These are phyloP conservation scores for Quercus lobata DNA, from an alignment of 331 rosid species.

Conservation along the genomic window DNA sequence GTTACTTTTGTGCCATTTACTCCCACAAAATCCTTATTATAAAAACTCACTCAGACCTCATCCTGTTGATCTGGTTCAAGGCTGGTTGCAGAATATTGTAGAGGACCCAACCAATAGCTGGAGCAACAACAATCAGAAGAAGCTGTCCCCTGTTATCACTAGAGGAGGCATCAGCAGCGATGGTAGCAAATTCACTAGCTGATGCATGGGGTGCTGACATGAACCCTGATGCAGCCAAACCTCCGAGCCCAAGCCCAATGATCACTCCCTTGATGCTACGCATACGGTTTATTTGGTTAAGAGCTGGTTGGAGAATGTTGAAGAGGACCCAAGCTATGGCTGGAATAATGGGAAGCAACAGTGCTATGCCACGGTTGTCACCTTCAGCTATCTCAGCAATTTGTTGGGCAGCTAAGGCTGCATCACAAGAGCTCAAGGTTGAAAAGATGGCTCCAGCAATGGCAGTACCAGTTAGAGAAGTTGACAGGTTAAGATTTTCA, in stretches of 20 bases:
- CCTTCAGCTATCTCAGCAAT: slow-evolving; percentile 76
- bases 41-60: slow-evolving; percentile 57
- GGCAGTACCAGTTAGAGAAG: slow-evolving; percentile 54
- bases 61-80: slow-evolving; percentile 78
- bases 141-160: slow-evolving; percentile 69
- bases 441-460: slow-evolving; percentile 80
- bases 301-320: slow-evolving; percentile 88
- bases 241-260: slow-evolving; percentile 70
- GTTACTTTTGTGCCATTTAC: neutral
- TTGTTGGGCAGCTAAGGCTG: slow-evolving; percentile 84
- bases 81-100: slow-evolving; percentile 90
- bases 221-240: slow-evolving; percentile 57
- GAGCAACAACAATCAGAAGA: slow-evolving; percentile 70
- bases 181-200: slow-evolving; percentile 48
- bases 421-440: slow-evolving; percentile 45
- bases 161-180: slow-evolving; percentile 55
- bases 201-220: slow-evolving; percentile 45
- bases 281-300: slow-evolving; percentile 85
- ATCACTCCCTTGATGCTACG: slow-evolving; percentile 50
- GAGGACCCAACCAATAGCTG: slow-evolving; percentile 81
- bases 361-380: slow-evolving; percentile 78
- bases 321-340: slow-evolving; percentile 89
- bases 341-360: slow-evolving; percentile 66
- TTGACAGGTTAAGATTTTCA: slow-evolving; percentile 18
- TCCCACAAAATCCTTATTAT: slow-evolving; percentile 20